Evolutionary conservation across 257 asterid genomes (phyloP).

Genomic region (Nicotiana tomentosiformis): DNA sequence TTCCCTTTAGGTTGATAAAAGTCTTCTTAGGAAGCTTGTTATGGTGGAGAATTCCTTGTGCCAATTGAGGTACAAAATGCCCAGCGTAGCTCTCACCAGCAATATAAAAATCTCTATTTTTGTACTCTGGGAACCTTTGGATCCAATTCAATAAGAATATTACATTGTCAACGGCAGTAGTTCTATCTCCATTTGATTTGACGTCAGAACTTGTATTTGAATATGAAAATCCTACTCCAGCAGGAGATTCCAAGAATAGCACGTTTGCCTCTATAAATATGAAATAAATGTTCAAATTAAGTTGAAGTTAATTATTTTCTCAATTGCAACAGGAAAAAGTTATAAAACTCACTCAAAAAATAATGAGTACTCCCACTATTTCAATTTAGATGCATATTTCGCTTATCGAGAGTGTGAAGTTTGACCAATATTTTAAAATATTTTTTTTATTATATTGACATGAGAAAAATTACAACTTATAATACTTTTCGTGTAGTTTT

Average conservation of each 20-base stretch:
- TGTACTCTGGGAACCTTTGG: conserved; percentile 24
- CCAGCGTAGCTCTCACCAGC: conserved; percentile 44
- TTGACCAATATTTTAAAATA: no score
- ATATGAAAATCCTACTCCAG: conserved; percentile 45
- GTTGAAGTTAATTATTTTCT: background rate
- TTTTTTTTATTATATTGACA: no score
- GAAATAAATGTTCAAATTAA: background rate
- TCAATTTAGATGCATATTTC: no score
- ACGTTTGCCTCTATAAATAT: conserved; percentile 27
- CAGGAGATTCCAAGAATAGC: conserved; percentile 36
- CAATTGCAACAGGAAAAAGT: background rate
- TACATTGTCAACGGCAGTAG: conserved; percentile 24
- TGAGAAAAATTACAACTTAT: no score
- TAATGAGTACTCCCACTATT: no score
- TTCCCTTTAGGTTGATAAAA: conserved; percentile 32
- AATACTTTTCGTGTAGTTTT: no score
- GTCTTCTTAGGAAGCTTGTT: conserved; percentile 17
- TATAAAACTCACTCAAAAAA: background rate
- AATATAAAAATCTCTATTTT: conserved; percentile 23
- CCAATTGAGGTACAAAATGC: conserved; percentile 39
- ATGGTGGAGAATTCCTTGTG: conserved; percentile 19
- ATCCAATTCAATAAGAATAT: conserved; percentile 31
- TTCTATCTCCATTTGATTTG: conserved; percentile 19
- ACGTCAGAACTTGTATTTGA: conserved; percentile 27
- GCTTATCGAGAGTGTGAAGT: no score